A percentile compares a stretch with the other conserved stretches of the same genome.
phyloP scores from a whole-genome alignment of 2,329 filamentous ascomycete species.

The Arthrocladium fulminans region DNA sequence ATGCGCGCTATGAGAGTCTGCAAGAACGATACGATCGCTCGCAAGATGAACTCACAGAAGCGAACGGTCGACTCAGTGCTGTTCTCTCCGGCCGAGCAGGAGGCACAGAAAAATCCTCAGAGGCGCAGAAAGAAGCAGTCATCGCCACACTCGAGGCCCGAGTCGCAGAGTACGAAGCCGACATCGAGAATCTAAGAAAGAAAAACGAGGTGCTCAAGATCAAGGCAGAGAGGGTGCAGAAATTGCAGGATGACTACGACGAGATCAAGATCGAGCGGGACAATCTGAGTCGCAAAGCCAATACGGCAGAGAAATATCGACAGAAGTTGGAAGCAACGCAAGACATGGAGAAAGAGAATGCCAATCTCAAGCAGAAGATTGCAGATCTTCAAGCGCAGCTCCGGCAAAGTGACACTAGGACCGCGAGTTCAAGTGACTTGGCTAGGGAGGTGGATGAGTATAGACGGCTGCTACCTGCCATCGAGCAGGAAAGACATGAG shows the following conservation, averaged over 20 bases:
- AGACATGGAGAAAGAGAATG: conserved; percentile 42
- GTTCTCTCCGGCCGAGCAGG: conserved; percentile 41
- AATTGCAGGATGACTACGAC: conserved; percentile 42
- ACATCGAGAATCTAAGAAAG: conserved; percentile 37
- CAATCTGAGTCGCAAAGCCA: conserved; percentile 39
- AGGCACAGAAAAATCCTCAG: conserved; percentile 37
- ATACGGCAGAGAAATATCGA: conserved; percentile 42
- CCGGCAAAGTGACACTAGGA: conserved; percentile 37
- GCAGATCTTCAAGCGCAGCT: conserved; percentile 39
- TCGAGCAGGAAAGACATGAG: conserved; percentile 41
- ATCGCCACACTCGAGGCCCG: conserved; percentile 63
- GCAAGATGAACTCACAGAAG: conserved; percentile 37
- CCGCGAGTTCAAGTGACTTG: conserved; percentile 18
- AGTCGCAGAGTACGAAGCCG: conserved; percentile 44
- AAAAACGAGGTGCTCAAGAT: conserved; percentile 36
- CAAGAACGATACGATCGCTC: conserved; percentile 42
- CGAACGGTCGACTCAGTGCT: conserved; percentile 45
- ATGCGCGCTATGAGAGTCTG: conserved; percentile 50
- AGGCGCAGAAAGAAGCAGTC: conserved; percentile 55
- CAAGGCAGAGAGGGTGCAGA: conserved; percentile 36
- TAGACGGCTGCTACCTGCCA: conserved; percentile 36
- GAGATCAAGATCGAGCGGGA: conserved; percentile 41
- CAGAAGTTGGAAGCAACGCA: conserved; percentile 42
- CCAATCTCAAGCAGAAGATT: conserved; percentile 37
- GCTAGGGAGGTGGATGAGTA: conserved; percentile 28